Conservation (phyloP, 345 rosid species). For the Jatropha curcas region DNA sequence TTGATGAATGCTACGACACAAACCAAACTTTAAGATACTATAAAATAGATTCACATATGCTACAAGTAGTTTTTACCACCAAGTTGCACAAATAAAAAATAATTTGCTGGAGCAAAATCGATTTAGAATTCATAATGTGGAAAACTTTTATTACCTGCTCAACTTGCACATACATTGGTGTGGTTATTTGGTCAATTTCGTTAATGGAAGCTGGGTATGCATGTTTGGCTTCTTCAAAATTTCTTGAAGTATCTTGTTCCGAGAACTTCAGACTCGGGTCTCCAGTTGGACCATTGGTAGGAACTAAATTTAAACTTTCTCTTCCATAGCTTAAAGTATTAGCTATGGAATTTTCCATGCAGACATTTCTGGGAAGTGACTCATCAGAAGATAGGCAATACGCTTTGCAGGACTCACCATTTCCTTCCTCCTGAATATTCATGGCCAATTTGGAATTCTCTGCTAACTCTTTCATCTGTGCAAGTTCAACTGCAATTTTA, state of each 20-base stretch:
- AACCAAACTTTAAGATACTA: background rate
- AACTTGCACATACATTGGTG: conserved; percentile 24
- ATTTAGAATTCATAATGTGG: background rate
- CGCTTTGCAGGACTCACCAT: conserved; percentile 23
- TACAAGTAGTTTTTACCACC: background rate
- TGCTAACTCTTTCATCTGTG: conserved; percentile 44
- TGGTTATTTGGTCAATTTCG: conserved; percentile 24
- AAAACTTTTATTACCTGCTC: conserved; percentile 41
- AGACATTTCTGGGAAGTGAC: conserved; percentile 13
- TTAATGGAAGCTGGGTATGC: conserved; percentile 25
- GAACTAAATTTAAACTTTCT: conserved; percentile 9
- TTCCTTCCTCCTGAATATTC: conserved; percentile 32
- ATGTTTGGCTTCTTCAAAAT: conserved; percentile 33
- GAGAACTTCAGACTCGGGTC: conserved; percentile 8
- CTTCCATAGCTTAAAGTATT: conserved; percentile 18
- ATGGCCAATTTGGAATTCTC: conserved; percentile 35
- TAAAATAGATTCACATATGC: background rate
- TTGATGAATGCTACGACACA: background rate
- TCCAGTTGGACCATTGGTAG: conserved; percentile 16
- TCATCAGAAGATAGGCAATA: conserved; percentile 31
- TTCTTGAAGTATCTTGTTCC: conserved; percentile 24
- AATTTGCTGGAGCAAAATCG: background rate
- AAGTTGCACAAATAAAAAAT: conserved; percentile 9
- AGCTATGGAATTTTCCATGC: conserved; percentile 18
- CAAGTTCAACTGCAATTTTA: conserved; percentile 57